A percentile compares a stretch with the other conserved stretches of the same genome.
These are phyloP conservation scores for Cyclotella baltica DNA, from an alignment of 108 stramenopile species.

Conservation along the genomic window DNA sequence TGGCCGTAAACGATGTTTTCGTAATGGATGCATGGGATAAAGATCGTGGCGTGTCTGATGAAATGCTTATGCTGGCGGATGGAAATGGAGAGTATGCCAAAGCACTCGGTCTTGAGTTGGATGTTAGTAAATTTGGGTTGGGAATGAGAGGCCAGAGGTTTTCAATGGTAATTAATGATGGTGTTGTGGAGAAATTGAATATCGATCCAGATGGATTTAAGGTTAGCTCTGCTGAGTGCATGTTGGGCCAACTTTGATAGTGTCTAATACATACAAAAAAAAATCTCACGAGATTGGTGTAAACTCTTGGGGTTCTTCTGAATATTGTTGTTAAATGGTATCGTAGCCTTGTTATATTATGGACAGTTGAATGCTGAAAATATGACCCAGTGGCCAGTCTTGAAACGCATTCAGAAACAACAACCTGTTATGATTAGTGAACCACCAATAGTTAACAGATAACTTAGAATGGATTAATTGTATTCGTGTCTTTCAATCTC, in stretches of 20 bases:
- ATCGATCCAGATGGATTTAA: constrained; percentile 21
- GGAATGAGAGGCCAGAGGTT: constrained; percentile 24
- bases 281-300: too few species aligned
- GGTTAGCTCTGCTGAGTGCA: constrained; percentile 15
- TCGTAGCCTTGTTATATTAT: too few species aligned
- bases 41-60: constrained; percentile 18
- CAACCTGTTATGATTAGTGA: too few species aligned
- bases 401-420: too few species aligned
- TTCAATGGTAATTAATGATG: constrained; percentile 25
- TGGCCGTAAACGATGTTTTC: constrained; percentile 26
- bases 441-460: too few species aligned
- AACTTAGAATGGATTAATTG: too few species aligned
- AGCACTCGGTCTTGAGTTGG: constrained; percentile 18
- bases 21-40: constrained; percentile 26
- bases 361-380: too few species aligned
- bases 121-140: constrained; percentile 14
- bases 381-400: too few species aligned
- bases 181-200: constrained; percentile 26
- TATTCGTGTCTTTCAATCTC: too few species aligned
- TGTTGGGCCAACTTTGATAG: constrained; percentile 22
- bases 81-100: constrained; percentile 27
- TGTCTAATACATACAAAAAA: too few species aligned
- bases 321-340: too few species aligned
- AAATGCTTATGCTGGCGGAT: constrained; percentile 27
- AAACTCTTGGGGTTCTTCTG: too few species aligned